Evolutionary conservation across 2,329 filamentous ascomycete species (phyloP), one percentile per base, ranked within the genome.

Genomic region (Phyllosticta citribraziliensis): DNA sequence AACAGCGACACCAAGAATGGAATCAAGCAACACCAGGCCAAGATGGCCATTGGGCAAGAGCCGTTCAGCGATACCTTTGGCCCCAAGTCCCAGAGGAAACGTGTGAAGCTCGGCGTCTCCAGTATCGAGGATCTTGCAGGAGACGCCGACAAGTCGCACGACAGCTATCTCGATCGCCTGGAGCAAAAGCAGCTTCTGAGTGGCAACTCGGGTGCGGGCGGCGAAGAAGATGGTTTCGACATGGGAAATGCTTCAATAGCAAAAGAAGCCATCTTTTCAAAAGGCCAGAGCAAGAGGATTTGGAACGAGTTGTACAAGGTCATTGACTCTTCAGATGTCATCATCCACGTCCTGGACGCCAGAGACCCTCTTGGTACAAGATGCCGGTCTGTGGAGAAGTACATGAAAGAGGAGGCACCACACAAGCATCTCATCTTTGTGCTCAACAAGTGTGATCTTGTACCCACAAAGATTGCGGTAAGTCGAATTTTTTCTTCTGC

Each of bases 361-460:
- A 83, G 91, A 75, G 91, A 96, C 74, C 92, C 91, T 2, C 77
- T 93, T 11, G 94, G 94, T 35, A 97, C 94, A 17, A 83, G 94
- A 60, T 99, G 94, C 78, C 83, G 87, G 30, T 90, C 89, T 68
- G 87, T 96, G 24, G 89, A 99, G 73, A 96, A 97, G 72, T 97
- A 97, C 72, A 87, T 99, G 56, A 85, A 84, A 64, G 89, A 94
- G 65, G 94, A 99, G 71, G 93, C 92, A 17, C 91, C 92, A 8
- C 94, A 99, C 76, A 99, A 99, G 79, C 93, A 97, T 73, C 79
- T 99, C 61, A 84, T 95, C 24, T 95, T 95, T 68, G 84, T 96
- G 1, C 73, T 96, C 57, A 96, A 96, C 77, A 96, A 96, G 79
- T 90, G 88, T 69, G 94, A 99, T 74, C 78, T 99, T 67, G 89